Evolutionary conservation across 108 stramenopile species (phyloP).

Genomic region (Nitzschia sp.): DNA sequence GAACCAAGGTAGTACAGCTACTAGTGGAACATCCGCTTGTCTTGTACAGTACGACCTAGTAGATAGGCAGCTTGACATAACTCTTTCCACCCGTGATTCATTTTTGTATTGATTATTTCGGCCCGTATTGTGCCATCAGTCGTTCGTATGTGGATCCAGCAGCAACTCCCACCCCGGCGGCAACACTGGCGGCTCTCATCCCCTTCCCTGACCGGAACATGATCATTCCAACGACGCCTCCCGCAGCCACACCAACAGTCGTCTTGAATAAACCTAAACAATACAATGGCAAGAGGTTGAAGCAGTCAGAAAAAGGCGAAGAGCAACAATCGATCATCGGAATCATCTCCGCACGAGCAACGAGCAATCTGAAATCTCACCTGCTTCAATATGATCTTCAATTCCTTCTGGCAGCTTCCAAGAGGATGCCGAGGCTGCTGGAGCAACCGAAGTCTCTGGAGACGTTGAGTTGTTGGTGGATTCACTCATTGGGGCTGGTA

Average conservation of each 20-base stretch:
- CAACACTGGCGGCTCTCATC: conserved; percentile 41
- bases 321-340: not conserved
- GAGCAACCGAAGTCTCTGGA: not conserved
- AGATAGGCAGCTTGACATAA: too few species aligned
- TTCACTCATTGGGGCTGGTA: too few species aligned
- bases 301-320: not conserved
- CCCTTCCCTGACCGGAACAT: conserved; percentile 52
- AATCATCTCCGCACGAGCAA: not conserved
- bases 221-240: conserved; percentile 48
- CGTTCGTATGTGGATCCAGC: conserved; percentile 58
- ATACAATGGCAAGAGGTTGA: not conserved
- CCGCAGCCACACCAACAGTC: conserved; percentile 39
- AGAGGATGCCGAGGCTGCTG: not conserved
- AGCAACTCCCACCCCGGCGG: conserved; percentile 54
- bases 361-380: conserved; percentile 23
- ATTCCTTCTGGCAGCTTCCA: conserved; percentile 65
- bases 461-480: not conserved
- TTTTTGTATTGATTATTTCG: too few species aligned
- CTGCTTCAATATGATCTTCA: conserved; percentile 58
- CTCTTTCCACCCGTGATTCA: too few species aligned
- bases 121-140: conserved; percentile 16
- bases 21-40: too few species aligned
- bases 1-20: too few species aligned
- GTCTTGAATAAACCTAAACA: conserved; percentile 33
- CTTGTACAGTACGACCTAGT: too few species aligned